Evolutionary conservation across 2,329 filamentous ascomycete genomes (phyloP), one percentile per base, ranked within the genome.

Genomic region (Nothomitra cinnamomea): DNA sequence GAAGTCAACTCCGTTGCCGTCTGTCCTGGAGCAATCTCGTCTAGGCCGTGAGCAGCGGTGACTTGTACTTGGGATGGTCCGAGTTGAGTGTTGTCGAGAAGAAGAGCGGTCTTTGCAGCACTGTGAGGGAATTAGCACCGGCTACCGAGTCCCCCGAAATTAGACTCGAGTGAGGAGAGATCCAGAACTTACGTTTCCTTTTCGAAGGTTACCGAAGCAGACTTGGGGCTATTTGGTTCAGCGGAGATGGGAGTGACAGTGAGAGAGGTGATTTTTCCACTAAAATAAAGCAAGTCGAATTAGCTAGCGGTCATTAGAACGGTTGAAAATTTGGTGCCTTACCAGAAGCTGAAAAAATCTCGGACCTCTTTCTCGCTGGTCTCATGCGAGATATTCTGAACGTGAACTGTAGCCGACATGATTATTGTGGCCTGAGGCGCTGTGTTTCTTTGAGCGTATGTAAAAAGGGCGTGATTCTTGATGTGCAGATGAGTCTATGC

Each of bases 271-370:
- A 98, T 94, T 76, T 95, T 96, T 68, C 92, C 92, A 66, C 87
- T 92, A 65, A 48, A n/a, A 53, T 50, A 40, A 49, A 25, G 53
- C 53, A 52, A 28, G 19, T 35, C 5, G 1, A 48, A 17, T 55
- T 25, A 51, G 35, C 17, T 5, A 10, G 22, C 1, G 32, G 21
- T 21, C 19, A 36, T 21, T 55, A 17, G 10, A 36, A 22, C 22
- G 40, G 28, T 5, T 36, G 41, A 42, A 8, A 6, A 32, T 22
- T 19, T 50, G n/a, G 47, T 48, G 45, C 63, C 79, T 66, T 76
- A 90, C 87, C 79, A 82, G 70, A 96, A 96, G 74, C 85, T 92
- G 76, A 98, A 98, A 77, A 98, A 98, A 66, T 95, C 89, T 65
- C 80, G 81, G 62, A 98, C 82, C 70, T 96, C 88, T 71, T 89